These are phyloP conservation scores for Candida freyschussii DNA, from an alignment of 1,139 yeast genomes.

Conservation along the genomic window DNA sequence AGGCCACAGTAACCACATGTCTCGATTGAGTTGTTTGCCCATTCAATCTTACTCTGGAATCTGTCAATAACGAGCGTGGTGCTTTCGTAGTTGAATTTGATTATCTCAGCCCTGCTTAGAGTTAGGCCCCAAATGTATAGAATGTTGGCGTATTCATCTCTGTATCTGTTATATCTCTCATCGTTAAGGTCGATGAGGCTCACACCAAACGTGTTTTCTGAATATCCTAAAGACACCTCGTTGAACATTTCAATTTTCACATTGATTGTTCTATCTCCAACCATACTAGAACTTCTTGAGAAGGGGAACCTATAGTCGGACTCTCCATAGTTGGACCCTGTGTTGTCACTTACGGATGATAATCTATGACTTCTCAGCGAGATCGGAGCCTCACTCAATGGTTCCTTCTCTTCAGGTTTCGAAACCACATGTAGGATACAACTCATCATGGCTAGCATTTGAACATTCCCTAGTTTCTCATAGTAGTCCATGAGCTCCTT, in stretches of 20 bases:
- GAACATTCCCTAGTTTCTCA: conserved; percentile 62
- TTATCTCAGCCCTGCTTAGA: conserved; percentile 66
- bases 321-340: conserved; percentile 16
- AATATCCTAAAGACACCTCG: conserved; percentile 50
- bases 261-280: conserved; percentile 19
- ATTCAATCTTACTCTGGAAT: conserved; percentile 19
- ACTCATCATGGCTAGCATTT: conserved; percentile 87
- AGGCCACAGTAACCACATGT: conserved; percentile 66
- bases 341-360: conserved; percentile 17
- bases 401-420: conserved; percentile 4
- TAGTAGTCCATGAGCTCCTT: conserved; percentile 60
- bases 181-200: conserved; percentile 46
- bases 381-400: conserved; percentile 2
- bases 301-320: conserved; percentile 14
- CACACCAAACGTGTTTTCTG: conserved; percentile 41
- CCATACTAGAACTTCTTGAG: conserved; percentile 24
- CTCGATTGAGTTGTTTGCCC: conserved; percentile 19
- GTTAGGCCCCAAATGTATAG: conserved; percentile 82
- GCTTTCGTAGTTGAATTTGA: conserved; percentile 60
- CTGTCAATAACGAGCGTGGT: conserved; percentile 14
- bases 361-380: conserved; percentile 13
- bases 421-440: conserved; percentile 41
- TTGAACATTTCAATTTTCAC: conserved; percentile 53
- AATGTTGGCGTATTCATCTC: conserved; percentile 77
- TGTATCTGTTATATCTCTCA: conserved; percentile 43